phyloP scores from a whole-genome alignment of 2,329 filamentous ascomycete genomes.

The Moelleriella libera region DNA sequence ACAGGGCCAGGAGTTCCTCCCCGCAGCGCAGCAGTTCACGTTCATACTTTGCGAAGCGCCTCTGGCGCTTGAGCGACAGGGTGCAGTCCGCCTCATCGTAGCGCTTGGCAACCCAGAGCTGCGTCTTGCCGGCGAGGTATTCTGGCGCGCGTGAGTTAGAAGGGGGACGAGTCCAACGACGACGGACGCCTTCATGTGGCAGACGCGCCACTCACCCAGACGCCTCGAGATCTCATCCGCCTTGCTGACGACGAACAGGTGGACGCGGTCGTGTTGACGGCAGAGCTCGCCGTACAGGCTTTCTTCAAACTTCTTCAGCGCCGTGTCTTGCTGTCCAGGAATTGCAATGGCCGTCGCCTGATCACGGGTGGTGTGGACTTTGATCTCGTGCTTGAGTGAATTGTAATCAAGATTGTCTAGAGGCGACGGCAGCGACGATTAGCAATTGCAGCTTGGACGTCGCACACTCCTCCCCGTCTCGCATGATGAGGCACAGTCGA shows the following conservation, averaged over 20 bases:
- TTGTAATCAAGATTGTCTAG: conserved; percentile 82
- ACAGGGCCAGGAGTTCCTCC: conserved; percentile 56
- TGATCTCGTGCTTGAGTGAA: conserved; percentile 73
- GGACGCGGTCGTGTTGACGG: conserved; percentile 62
- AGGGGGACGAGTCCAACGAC: background rate
- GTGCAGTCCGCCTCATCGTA: conserved; percentile 16
- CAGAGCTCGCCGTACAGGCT: conserved; percentile 58
- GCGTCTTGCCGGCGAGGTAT: conserved; percentile 32
- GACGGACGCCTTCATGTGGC: background rate
- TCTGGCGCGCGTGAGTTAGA: conserved; percentile 17
- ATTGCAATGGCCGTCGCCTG: conserved; percentile 59
- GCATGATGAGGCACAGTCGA: background rate
- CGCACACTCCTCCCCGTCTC: too few species aligned
- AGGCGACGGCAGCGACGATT: background rate
- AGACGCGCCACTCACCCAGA: conserved; percentile 35
- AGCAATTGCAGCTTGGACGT: too few species aligned
- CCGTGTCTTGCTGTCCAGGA: conserved; percentile 50
- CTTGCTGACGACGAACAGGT: conserved; percentile 68
- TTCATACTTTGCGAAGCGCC: conserved; percentile 38
- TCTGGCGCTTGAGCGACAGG: conserved; percentile 30
- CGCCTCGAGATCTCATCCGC: conserved; percentile 62
- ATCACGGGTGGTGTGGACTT: conserved; percentile 59
- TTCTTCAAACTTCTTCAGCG: conserved; percentile 51
- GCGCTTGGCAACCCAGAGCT: conserved; percentile 31
- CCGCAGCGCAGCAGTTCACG: conserved; percentile 42